Percentiles rank a stretch among this genome's conserved stretches.
phyloP scores from a whole-genome alignment of 352 stramenopile species.

The Phytophthora fragariae region DNA sequence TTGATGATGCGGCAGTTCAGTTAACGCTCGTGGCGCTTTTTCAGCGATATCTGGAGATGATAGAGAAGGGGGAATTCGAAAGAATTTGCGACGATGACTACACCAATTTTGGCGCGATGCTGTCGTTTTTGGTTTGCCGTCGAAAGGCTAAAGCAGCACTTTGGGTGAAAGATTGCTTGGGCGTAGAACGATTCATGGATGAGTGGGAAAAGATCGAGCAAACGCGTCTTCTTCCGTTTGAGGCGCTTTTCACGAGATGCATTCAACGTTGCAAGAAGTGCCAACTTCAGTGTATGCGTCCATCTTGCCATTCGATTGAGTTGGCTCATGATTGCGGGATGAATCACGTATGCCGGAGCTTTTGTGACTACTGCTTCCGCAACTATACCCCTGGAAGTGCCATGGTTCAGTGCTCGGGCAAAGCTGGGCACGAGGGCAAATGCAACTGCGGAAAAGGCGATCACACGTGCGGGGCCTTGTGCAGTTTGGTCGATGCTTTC shows the following conservation, averaged over 20 bases:
- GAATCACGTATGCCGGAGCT: background rate
- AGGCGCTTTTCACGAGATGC: background rate
- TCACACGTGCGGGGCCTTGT: background rate
- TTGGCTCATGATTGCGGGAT: background rate
- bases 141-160: background rate
- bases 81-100: background rate
- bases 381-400: background rate
- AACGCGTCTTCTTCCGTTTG: background rate
- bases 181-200: background rate
- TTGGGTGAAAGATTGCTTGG: background rate
- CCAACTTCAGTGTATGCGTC: constrained; percentile 1
- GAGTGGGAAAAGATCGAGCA: background rate
- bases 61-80: background rate
- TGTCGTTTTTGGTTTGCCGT: constrained; percentile 2
- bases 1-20: background rate
- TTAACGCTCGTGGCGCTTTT: background rate
- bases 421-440: background rate
- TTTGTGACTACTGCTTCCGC: background rate
- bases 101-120: background rate
- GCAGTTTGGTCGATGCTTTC: background rate
- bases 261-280: background rate
- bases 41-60: background rate
- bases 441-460: constrained; percentile 2
- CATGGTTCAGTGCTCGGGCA: background rate
- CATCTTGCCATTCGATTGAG: background rate